phyloP scores from a whole-genome alignment of 495 filamentous ascomycete genomes.

The Clavariopsis aquatica region DNA sequence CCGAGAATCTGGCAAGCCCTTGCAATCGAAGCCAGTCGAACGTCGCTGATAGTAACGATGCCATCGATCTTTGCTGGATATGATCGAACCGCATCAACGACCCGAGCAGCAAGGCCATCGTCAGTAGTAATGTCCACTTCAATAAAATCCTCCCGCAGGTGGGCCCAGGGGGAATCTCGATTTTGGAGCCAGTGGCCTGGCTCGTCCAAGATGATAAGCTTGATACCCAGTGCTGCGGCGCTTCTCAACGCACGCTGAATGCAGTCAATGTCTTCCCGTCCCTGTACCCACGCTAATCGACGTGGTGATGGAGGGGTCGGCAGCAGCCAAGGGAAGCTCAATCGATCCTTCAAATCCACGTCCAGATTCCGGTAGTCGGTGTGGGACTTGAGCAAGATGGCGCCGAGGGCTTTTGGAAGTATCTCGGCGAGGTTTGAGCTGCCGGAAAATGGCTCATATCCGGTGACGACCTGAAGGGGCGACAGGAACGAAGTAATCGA shows the following conservation, averaged over 20 bases:
- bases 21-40: background rate
- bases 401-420: background rate
- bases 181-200: constrained; percentile 52
- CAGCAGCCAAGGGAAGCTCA: constrained; percentile 39
- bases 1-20: constrained; percentile 23
- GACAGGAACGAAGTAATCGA: background rate
- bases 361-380: constrained; percentile 13
- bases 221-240: constrained; percentile 49
- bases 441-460: background rate
- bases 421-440: background rate
- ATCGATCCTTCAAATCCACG: constrained; percentile 29
- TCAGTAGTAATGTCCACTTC: constrained; percentile 28
- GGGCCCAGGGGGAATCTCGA: constrained; percentile 43
- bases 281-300: constrained; percentile 9
- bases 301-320: background rate
- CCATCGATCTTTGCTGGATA: constrained; percentile 13
- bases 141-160: constrained; percentile 44
- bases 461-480: background rate
- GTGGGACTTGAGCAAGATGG: background rate
- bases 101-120: background rate
- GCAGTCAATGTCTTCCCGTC: constrained; percentile 30
- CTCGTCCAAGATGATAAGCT: constrained; percentile 52
- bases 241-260: constrained; percentile 31
- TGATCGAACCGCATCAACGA: constrained; percentile 5
- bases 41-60: constrained; percentile 15